These are phyloP conservation scores for Rubia yunnanensis DNA, from an alignment of 257 asterid species.

Conservation along the genomic window DNA sequence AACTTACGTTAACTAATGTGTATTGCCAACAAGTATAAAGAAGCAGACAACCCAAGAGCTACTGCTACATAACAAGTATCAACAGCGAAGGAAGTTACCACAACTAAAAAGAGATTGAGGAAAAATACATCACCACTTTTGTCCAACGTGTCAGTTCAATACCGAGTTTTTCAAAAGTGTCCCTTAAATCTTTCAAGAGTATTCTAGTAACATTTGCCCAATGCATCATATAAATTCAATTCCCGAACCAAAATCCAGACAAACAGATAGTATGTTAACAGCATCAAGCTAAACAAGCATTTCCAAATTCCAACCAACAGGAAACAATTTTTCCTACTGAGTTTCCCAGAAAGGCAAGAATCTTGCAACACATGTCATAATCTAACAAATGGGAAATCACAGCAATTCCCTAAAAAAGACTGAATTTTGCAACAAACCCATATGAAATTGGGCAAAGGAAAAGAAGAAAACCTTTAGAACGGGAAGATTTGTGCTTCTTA, in stretches of 20 bases:
- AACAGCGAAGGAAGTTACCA: neutral
- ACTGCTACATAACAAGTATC: neutral
- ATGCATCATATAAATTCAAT: neutral
- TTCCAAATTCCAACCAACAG: neutral
- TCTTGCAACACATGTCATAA: neutral
- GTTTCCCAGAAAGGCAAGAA: neutral
- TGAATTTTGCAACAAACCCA: neutral
- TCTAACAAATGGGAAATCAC: no score
- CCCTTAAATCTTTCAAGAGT: no score
- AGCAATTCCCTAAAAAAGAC: neutral
- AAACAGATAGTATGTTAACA: no score
- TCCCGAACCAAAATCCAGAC: neutral
- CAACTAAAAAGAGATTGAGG: no score
- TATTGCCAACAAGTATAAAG: no score
- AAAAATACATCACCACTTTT: no score
- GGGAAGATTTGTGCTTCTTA: constrained; percentile 16
- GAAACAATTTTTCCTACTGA: neutral
- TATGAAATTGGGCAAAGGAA: neutral
- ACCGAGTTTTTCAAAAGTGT: no score
- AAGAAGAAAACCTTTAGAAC: constrained; percentile 9
- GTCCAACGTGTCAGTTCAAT: no score
- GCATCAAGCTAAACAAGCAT: neutral
- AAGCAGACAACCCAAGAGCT: no score
- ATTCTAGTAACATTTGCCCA: neutral
- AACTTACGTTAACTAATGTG: neutral